Percentiles rank a stretch among this genome's conserved stretches.
These are phyloP conservation scores for Exophiala sideris DNA, from an alignment of 2,329 filamentous ascomycete genomes.

Conservation along the genomic window DNA sequence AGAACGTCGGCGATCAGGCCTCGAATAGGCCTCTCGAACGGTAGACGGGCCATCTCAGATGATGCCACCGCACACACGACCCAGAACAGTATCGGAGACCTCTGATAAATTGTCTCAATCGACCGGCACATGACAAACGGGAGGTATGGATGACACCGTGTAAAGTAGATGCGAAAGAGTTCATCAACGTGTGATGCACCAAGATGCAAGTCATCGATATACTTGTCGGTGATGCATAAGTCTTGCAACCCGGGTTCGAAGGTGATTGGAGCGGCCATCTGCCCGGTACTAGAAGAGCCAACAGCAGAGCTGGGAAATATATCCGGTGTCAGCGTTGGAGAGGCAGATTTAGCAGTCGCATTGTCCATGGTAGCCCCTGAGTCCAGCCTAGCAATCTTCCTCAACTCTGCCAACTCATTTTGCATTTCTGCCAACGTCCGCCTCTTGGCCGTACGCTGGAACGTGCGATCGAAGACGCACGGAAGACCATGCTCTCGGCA, in stretches of 20 bases:
- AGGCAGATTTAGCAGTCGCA: not conserved
- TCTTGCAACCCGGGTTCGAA: not conserved
- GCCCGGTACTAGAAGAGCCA: not conserved
- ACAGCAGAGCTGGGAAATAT: not conserved
- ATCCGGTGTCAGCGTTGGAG: not conserved
- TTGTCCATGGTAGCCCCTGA: not conserved
- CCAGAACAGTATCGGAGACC: constrained; percentile 15
- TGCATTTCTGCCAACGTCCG: constrained; percentile 12
- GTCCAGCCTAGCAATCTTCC: not conserved
- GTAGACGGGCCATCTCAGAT: not conserved
- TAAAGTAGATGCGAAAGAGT: constrained; percentile 15
- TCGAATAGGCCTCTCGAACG: constrained; percentile 17
- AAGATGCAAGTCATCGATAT: constrained; percentile 7
- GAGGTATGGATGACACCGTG: constrained; percentile 14
- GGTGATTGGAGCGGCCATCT: not conserved
- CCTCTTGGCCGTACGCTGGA: constrained; percentile 11
- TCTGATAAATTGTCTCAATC: constrained; percentile 5
- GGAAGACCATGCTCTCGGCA: constrained; percentile 3
- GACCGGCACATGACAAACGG: constrained; percentile 11
- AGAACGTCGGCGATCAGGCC: constrained; percentile 14
- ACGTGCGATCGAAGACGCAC: constrained; percentile 9
- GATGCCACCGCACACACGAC: constrained; percentile 12
- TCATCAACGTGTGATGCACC: constrained; percentile 11
- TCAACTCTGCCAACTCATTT: constrained; percentile 6
- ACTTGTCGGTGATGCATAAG: constrained; percentile 5